Evolutionary conservation across 2,329 filamentous ascomycete genomes (phyloP), one percentile per base, ranked within the genome.

Genomic region (Pleurostoma richardsiae): DNA sequence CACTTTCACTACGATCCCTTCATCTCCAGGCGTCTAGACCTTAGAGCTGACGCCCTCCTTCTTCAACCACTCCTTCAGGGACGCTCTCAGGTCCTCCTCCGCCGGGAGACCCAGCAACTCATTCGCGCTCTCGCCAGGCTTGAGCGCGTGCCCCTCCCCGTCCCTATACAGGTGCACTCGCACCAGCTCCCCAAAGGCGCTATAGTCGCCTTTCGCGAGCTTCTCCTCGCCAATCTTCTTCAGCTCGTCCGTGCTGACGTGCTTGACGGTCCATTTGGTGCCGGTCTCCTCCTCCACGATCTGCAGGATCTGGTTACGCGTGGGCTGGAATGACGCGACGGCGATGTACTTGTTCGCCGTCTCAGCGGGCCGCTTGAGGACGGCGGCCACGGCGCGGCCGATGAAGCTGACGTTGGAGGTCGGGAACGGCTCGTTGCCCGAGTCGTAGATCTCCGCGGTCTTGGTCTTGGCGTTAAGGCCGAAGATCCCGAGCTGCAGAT

Each of bases 341-440:
- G 71, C 72, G 30, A 86, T 59, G 58, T 81, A 79, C 50, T 76
- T 69, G 59, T 86, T 85, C 33, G 69, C 72, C 0, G 79, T 83
- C 48, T 71, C 63, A 2, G 71, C 67, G 1, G 73, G 69, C 38
- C 62, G 70, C 55, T 65, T 66, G 11, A 85, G 60, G 28, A 80
- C 64, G 5, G 71, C 68, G 6, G 71, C 71, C 1, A 83, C 69
- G 0, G 78, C 73, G 41, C 69, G 63, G 4, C 72, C 79, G 40
- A 85, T 70, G 19, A 74, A 69, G 4, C 61, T 53, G 1, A 81
- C 65, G 29, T 76, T 81, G 33, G 71, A 79, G 0, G 72, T 56
- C 4, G 74, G 75, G 52, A 76, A 77, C 10, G 61, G 71, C 27
- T 71, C 69, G 36, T 77, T 66, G 4, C 82, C 82, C 0, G 71